Conservation (phyloP, 371 early-diverging fungal species). For the Lichtheimia ramosa region DNA sequence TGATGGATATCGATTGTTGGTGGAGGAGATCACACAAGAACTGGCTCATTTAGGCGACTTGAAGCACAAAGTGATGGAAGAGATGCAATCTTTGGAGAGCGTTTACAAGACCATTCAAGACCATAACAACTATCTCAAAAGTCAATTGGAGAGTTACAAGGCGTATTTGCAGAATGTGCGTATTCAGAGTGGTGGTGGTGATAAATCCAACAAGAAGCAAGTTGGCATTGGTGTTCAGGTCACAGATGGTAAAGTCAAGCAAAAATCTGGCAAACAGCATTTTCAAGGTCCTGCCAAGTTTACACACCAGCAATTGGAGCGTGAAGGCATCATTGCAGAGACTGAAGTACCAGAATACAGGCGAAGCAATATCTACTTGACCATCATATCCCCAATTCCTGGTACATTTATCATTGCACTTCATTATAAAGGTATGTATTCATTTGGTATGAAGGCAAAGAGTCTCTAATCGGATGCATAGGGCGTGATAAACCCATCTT, state of each 20-base stretch:
- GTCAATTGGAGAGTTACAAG: constrained; percentile 89
- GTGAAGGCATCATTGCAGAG: constrained; percentile 89
- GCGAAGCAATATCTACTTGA: constrained; percentile 85
- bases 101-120: constrained; percentile 91
- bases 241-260: constrained; percentile 21
- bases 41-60: constrained; percentile 85
- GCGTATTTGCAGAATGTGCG: constrained; percentile 91
- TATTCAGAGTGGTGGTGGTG: constrained; percentile 64
- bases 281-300: constrained; percentile 71
- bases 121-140: constrained; percentile 86
- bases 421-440: constrained; percentile 72
- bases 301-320: constrained; percentile 81
- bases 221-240: neutral
- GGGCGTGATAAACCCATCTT: constrained; percentile 91
- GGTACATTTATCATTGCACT: constrained; percentile 89
- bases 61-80: constrained; percentile 79
- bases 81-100: constrained; percentile 68
- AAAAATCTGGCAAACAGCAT: constrained; percentile 25
- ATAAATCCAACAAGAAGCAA: constrained; percentile 13
- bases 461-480: neutral
- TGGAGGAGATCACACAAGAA: constrained; percentile 83
- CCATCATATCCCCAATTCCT: constrained; percentile 81
- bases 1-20: constrained; percentile 75
- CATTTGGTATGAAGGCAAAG: no score
- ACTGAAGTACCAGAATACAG: constrained; percentile 74